phyloP scores from a whole-genome alignment of 176 grass and related monocot species.

The Cenchrus fungigraminus region DNA sequence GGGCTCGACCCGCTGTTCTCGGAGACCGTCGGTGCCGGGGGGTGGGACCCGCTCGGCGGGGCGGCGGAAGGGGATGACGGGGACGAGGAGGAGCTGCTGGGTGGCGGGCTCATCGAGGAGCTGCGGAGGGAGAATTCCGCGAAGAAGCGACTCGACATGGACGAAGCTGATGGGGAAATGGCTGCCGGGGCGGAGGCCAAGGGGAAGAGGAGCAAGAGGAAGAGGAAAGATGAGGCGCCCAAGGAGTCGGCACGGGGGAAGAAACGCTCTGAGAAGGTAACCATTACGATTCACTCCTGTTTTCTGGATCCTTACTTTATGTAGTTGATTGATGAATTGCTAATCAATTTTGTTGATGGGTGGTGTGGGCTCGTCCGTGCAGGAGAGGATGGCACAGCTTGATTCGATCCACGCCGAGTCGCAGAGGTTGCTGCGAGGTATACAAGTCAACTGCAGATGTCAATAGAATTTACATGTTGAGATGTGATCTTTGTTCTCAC shows the following conservation, averaged over 20 bases:
- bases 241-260: conserved; percentile 61
- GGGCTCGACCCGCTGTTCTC: conserved; percentile 64
- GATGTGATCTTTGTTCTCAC: not conserved
- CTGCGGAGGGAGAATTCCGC: conserved; percentile 62
- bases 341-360: conserved; percentile 13
- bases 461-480: not conserved
- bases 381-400: conserved; percentile 78
- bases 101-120: conserved; percentile 64
- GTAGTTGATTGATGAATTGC: not conserved
- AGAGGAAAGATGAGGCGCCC: conserved; percentile 56
- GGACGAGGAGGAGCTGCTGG: conserved; percentile 47
- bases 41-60: conserved; percentile 40
- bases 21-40: not conserved
- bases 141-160: conserved; percentile 83
- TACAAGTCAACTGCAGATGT: not conserved
- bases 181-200: conserved; percentile 15
- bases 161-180: conserved; percentile 42
- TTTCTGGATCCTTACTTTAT: not conserved
- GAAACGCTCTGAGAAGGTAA: conserved; percentile 72
- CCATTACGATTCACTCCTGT: not conserved
- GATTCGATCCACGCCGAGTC: conserved; percentile 68
- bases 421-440: conserved; percentile 88
- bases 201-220: conserved; percentile 67
- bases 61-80: conserved; percentile 27
- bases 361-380: conserved; percentile 33